Conservation (phyloP, 805 yeast species). For the Trichomonascus vanleenenianus region DNA sequence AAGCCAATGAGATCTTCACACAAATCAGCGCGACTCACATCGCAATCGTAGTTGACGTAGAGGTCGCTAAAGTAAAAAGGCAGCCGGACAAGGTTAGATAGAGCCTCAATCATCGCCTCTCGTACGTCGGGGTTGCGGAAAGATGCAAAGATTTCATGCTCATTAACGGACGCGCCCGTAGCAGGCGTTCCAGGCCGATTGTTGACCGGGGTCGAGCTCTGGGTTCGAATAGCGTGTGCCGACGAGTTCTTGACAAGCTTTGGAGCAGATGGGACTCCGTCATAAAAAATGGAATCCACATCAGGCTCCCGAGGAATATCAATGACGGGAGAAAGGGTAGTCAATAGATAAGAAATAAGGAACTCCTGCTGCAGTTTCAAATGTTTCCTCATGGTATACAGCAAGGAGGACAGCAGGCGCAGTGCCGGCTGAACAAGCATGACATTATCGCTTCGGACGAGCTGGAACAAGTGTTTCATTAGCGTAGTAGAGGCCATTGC, state of each 20-base stretch:
- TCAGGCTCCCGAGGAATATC: constrained; percentile 32
- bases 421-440: constrained; percentile 67
- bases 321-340: constrained; percentile 29
- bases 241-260: constrained; percentile 53
- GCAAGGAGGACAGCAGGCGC: constrained; percentile 64
- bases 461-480: constrained; percentile 77
- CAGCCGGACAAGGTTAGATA: constrained; percentile 54
- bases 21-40: constrained; percentile 76
- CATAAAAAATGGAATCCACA: constrained; percentile 32
- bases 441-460: constrained; percentile 68
- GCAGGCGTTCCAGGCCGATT: constrained; percentile 9
- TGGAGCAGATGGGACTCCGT: constrained; percentile 32
- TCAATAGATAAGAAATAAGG: constrained; percentile 31
- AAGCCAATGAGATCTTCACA: constrained; percentile 59
- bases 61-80: constrained; percentile 66
- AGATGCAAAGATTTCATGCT: constrained; percentile 5
- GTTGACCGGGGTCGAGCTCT: constrained; percentile 14
- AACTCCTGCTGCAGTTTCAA: constrained; percentile 75
- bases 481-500: constrained; percentile 67
- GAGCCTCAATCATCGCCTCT: constrained; percentile 76
- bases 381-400: constrained; percentile 55
- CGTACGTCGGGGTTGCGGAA: constrained; percentile 36
- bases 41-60: constrained; percentile 84
- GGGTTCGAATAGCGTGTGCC: constrained; percentile 27
- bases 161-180: constrained; percentile 3